These are phyloP conservation scores for Epithele typhae DNA, from an alignment of 768 basidiomycete species.

Conservation along the genomic window DNA sequence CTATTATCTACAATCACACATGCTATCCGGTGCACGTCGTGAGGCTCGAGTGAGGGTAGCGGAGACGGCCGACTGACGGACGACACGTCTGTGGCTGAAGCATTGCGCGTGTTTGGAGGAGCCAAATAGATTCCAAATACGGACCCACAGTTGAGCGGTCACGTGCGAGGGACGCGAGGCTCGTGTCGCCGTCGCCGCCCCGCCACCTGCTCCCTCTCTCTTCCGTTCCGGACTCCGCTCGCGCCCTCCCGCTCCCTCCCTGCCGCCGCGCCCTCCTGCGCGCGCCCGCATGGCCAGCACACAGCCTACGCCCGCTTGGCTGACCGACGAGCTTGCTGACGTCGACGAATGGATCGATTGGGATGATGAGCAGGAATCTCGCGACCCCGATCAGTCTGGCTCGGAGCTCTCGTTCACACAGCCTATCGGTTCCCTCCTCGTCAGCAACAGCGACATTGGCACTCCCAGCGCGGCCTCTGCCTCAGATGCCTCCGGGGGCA, in stretches of 20 bases:
- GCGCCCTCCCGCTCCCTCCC: neutral
- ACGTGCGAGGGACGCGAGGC: neutral
- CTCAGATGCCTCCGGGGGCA: slow-evolving; percentile 45
- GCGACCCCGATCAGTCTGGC: slow-evolving; percentile 24
- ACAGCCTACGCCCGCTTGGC: slow-evolving; percentile 60
- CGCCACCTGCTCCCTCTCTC: too few species aligned
- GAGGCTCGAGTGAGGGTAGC: too few species aligned
- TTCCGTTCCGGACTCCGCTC: neutral
- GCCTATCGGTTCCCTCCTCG: slow-evolving; percentile 49
- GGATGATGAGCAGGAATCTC: slow-evolving; percentile 37
- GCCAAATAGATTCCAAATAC: slow-evolving; percentile 1
- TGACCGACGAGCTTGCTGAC: slow-evolving; percentile 85
- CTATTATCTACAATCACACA: too few species aligned
- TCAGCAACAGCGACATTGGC: slow-evolving; percentile 28
- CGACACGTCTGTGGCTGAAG: slow-evolving; percentile 1
- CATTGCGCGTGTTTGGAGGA: neutral
- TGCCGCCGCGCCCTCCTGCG: neutral
- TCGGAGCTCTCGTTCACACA: slow-evolving; percentile 34
- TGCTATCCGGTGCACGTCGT: too few species aligned
- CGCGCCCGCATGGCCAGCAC: slow-evolving; percentile 1
- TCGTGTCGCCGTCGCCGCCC: too few species aligned
- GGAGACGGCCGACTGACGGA: too few species aligned
- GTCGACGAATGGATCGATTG: slow-evolving; percentile 74
- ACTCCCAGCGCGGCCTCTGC: slow-evolving; percentile 20
- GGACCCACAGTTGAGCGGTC: slow-evolving; percentile 6